Evolutionary conservation across 495 filamentous ascomycete genomes (phyloP).

Genomic region (Cairneyella variabilis): DNA sequence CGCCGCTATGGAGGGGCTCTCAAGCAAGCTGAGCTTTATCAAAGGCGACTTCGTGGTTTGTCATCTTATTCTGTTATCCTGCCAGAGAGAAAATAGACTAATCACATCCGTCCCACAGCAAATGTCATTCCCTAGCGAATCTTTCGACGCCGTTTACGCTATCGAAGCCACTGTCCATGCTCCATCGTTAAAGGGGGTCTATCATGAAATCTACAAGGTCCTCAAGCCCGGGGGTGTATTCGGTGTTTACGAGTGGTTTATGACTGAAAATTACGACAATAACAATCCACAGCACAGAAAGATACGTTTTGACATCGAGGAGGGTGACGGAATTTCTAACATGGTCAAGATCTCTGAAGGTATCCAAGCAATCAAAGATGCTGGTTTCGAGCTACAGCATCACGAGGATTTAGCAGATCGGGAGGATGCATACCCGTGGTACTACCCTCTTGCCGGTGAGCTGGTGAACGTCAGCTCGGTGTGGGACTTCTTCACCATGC

Average conservation of each 20-base stretch:
- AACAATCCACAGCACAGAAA: constrained; percentile 79
- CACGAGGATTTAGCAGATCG: constrained; percentile 87
- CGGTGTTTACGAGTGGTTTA: constrained; percentile 98
- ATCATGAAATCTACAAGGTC: constrained; percentile 89
- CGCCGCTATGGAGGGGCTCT: constrained; percentile 72
- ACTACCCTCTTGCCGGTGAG: constrained; percentile 80
- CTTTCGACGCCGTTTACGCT: constrained; percentile 93
- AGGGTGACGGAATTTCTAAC: constrained; percentile 95
- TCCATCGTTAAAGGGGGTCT: constrained; percentile 88
- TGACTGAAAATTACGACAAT: constrained; percentile 94
- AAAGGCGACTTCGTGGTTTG: constrained; percentile 91
- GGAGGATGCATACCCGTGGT: constrained; percentile 78
- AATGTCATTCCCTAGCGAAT: constrained; percentile 90
- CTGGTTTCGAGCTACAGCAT: constrained; percentile 79
- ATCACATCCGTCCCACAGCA: constrained; percentile 39
- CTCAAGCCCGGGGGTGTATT: constrained; percentile 95
- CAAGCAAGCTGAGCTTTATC: constrained; percentile 75
- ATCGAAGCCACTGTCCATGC: constrained; percentile 98
- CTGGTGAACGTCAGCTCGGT: constrained; percentile 75
- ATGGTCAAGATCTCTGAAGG: constrained; percentile 90
- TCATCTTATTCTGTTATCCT: not conserved
- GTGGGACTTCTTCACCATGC: constrained; percentile 78
- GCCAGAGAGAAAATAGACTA: not conserved
- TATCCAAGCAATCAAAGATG: constrained; percentile 78
- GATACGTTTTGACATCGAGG: constrained; percentile 91